These are phyloP conservation scores for Chlamydomonas sphaeroides DNA, from an alignment of 139 green algal species.

Conservation along the genomic window DNA sequence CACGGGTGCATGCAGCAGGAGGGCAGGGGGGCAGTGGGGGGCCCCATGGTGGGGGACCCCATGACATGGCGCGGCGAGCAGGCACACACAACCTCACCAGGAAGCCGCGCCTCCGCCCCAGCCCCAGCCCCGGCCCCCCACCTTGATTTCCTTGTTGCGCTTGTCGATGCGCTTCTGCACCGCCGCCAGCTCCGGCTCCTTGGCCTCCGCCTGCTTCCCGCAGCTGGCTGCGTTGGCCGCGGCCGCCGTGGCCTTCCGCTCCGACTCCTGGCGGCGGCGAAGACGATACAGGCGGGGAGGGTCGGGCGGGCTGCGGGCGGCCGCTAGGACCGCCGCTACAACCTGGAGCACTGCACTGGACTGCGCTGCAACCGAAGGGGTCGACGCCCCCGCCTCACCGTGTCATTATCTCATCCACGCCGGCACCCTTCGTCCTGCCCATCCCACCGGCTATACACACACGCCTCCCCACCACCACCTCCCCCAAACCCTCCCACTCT, in stretches of 20 bases:
- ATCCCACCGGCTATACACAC: not conserved
- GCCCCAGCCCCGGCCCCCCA: not conserved
- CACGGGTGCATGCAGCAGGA: too few species aligned
- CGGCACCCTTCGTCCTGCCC: not conserved
- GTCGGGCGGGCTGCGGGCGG: not conserved
- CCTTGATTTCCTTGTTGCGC: conserved; percentile 51
- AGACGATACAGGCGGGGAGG: not conserved
- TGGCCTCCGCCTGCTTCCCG: conserved; percentile 18
- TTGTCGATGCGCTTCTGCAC: conserved; percentile 57
- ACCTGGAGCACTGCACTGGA: not conserved
- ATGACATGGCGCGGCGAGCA: too few species aligned
- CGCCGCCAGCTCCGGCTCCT: conserved; percentile 43
- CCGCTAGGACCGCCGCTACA: too few species aligned
- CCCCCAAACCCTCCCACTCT: not conserved
- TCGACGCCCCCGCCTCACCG: not conserved
- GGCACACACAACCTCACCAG: not conserved
- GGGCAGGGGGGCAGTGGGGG: not conserved
- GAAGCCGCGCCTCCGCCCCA: not conserved
- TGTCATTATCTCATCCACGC: not conserved
- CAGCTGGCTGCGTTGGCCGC: not conserved
- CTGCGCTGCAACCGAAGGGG: too few species aligned
- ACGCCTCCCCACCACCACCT: not conserved
- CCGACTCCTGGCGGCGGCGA: not conserved
- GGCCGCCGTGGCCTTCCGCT: not conserved
- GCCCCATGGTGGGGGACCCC: too few species aligned